phyloP scores from a whole-genome alignment of 2,329 filamentous ascomycete species.

The Trichoderma oligosporum region DNA sequence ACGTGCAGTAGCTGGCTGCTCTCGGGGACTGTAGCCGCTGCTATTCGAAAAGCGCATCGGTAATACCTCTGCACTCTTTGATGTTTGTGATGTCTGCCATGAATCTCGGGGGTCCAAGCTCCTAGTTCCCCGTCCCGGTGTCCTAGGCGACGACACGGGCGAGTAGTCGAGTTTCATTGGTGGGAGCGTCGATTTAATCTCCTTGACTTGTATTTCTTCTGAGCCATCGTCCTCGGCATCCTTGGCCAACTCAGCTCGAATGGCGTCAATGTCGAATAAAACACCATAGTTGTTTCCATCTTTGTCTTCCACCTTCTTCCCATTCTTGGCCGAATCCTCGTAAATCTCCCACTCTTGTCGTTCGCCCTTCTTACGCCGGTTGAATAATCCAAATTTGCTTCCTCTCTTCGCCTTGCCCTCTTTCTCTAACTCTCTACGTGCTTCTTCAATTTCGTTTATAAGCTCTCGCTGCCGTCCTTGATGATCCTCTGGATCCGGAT shows the following conservation, averaged over 20 bases:
- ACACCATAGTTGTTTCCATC: constrained; percentile 59
- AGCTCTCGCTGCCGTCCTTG: constrained; percentile 81
- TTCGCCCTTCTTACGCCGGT: constrained; percentile 72
- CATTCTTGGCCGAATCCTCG: constrained; percentile 44
- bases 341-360: constrained; percentile 95
- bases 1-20: not conserved
- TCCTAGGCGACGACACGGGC: constrained; percentile 30
- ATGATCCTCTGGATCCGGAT: constrained; percentile 94
- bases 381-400: constrained; percentile 70
- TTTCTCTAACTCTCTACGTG: constrained; percentile 77
- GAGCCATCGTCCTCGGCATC: constrained; percentile 54
- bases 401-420: constrained; percentile 60
- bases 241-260: constrained; percentile 75
- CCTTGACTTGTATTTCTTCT: constrained; percentile 60
- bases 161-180: constrained; percentile 75
- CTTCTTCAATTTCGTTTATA: constrained; percentile 95
- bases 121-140: constrained; percentile 25
- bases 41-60: constrained; percentile 28
- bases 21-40: constrained; percentile 21
- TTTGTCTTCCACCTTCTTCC: constrained; percentile 41
- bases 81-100: constrained; percentile 46
- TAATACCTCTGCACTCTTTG: constrained; percentile 44
- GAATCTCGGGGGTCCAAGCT: constrained; percentile 22
- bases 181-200: constrained; percentile 83
- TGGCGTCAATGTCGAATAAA: constrained; percentile 93